Base-by-base conservation (phyloP, 352 stramenopile genomes). In the Phytophthora vignae region DNA sequence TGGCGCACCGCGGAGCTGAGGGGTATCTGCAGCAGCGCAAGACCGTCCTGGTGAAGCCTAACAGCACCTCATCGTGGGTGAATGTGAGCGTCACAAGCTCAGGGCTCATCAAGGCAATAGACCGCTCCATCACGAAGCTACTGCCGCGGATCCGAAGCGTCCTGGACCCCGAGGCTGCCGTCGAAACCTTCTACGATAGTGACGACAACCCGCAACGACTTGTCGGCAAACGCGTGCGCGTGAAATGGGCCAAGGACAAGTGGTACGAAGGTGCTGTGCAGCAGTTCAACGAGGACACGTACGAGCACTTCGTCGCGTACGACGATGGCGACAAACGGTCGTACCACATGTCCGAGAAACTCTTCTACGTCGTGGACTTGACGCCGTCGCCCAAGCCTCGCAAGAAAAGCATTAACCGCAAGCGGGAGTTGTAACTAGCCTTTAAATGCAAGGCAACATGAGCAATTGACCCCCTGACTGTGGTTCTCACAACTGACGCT, bases 211-310 rank as follows among this genome's bases (percentile, higher is more conserved):
- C 90, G 25, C 69, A 81, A 66, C 86, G 86, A 2, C 88, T 97
- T 62, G 88, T 97, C 0, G 89, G 89, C 31, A 92, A 93, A 59
- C 89, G 88, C 7, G 87, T 97, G 48, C 84, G 86, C 29, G 90
- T 97, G 17, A 97, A 96, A 64, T 97, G 90, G 90, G 89, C 89
- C 21, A 94, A 95, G 50, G 89, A 97, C 62, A 95, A 96, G 65
- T 97, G 89, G 89, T 97, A 97, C 56, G 85, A 94, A 76, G 90
- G 90, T 12, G 61, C 56, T 31, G 89, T 97, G 11, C 76, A 93
- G 62, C 75, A 79, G 31, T 97, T 96, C 65, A 84, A 97, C 60
- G 86, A 94, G 40, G 75, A 77, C 9, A 87, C 84, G 48, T 95
- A 93, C 71, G 88, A 96, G 55, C 90, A 97, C 64, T 83, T 89